A percentile compares a stretch with the other conserved stretches of the same genome.
Conservation (phyloP, 2,329 filamentous ascomycete species). For the Myriosclerotinia duriaeana region DNA sequence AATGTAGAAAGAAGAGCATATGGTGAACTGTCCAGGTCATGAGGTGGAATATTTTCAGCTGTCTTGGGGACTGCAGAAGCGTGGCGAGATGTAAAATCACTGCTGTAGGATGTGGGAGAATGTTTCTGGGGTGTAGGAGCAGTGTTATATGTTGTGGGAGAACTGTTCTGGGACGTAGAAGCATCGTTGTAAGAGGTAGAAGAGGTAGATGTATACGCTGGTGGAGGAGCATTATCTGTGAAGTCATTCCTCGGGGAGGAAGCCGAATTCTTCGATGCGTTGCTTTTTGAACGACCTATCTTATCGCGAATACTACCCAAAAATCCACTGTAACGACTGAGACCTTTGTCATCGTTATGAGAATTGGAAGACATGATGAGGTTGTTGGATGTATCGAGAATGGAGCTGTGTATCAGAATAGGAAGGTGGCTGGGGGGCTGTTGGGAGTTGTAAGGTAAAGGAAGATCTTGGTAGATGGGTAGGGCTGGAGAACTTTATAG, state of each 20-base stretch:
- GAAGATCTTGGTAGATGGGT: neutral
- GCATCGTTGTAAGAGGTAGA: neutral
- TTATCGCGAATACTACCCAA: conserved; percentile 13
- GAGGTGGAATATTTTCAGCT: neutral
- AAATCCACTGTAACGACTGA: conserved; percentile 1
- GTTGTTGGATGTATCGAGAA: neutral
- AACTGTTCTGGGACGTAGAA: neutral
- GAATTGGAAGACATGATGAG: conserved; percentile 15
- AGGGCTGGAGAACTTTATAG: conserved; percentile 11
- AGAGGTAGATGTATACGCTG: conserved; percentile 5
- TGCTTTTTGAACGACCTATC: neutral
- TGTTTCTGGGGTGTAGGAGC: neutral
- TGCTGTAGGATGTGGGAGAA: neutral
- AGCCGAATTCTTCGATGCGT: neutral
- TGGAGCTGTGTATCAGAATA: conserved; percentile 6
- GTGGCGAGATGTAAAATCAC: neutral
- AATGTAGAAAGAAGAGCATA: conserved; percentile 77
- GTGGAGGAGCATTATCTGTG: conserved; percentile 1
- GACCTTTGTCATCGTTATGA: neutral
- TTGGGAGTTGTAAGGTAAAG: neutral
- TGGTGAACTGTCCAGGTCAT: conserved; percentile 38
- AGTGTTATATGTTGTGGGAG: neutral
- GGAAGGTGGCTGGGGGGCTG: conserved; percentile 20
- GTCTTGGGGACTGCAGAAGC: neutral
- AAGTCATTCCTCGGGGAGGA: neutral